Conservation (phyloP, 1,284 basidiomycete genomes). For the Ganoderma lingzhi region DNA sequence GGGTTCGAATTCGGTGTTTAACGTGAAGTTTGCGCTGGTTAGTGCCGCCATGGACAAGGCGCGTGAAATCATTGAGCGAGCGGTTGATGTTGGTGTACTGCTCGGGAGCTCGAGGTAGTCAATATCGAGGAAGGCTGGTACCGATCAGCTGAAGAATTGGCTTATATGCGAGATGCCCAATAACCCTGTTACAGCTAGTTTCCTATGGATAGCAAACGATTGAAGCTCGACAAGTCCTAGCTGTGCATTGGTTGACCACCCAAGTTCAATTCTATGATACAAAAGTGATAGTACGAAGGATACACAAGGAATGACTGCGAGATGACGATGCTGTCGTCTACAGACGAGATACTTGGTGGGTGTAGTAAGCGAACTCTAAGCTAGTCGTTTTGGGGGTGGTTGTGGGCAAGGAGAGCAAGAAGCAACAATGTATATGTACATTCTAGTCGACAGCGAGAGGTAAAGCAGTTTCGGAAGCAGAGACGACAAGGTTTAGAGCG, state of each 20-base stretch:
- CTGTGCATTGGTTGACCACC: neutral
- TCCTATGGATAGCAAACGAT: too few relatives aligned
- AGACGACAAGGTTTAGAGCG: neutral
- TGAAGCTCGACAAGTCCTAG: neutral
- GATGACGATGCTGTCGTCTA: neutral
- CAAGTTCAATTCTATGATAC: neutral
- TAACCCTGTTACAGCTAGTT: too few relatives aligned
- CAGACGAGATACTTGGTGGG: neutral
- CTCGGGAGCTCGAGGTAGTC: too few relatives aligned
- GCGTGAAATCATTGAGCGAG: neutral
- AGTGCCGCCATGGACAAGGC: neutral
- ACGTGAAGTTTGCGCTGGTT: too few relatives aligned
- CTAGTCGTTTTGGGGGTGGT: neutral
- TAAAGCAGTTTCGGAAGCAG: neutral
- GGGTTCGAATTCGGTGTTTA: too few relatives aligned
- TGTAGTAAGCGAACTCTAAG: neutral
- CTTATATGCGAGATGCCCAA: too few relatives aligned
- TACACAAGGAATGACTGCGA: neutral
- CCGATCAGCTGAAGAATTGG: too few relatives aligned
- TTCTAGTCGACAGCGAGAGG: neutral
- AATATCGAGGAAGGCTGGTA: too few relatives aligned
- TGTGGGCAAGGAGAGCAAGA: neutral
- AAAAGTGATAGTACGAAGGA: neutral
- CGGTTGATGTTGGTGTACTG: neutral
- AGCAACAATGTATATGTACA: neutral